Percentiles rank a stretch among this genome's conserved stretches.
These are phyloP conservation scores for Anacardium occidentale DNA, from an alignment of 345 rosid species.

Conservation along the genomic window DNA sequence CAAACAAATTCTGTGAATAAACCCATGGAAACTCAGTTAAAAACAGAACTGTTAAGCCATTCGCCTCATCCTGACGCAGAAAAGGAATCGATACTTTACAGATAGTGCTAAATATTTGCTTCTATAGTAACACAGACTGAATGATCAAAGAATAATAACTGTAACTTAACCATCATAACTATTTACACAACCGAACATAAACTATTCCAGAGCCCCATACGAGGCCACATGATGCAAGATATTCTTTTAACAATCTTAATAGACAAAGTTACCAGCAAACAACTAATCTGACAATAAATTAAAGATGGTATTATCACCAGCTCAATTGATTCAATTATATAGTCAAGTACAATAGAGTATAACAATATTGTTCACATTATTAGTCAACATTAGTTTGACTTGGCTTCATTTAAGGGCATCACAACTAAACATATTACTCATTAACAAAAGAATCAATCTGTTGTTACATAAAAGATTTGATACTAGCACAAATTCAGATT, in stretches of 20 bases:
- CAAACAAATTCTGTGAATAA: no score
- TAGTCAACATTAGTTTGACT: neutral
- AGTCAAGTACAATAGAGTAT: neutral
- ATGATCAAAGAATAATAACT: neutral
- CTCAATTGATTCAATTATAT: neutral
- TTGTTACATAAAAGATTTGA: neutral
- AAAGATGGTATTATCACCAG: neutral
- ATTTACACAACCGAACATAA: neutral
- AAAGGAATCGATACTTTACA: neutral
- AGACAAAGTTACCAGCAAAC: neutral
- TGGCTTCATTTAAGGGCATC: neutral
- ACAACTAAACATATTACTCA: neutral
- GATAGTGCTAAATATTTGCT: neutral
- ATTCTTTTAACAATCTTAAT: neutral
- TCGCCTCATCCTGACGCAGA: neutral
- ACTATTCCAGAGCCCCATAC: neutral
- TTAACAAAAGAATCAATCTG: neutral
- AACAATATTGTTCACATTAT: neutral
- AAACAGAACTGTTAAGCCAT: neutral
- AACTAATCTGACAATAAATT: neutral
- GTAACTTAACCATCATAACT: neutral
- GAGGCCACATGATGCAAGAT: neutral
- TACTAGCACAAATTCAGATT: neutral
- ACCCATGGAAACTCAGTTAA: no score
- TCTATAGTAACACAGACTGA: neutral